Evolutionary conservation across 192 early-diverging fungal genomes (phyloP), one percentile per base, ranked within the genome.

Genomic region (Paraglomus brasilianum): DNA sequence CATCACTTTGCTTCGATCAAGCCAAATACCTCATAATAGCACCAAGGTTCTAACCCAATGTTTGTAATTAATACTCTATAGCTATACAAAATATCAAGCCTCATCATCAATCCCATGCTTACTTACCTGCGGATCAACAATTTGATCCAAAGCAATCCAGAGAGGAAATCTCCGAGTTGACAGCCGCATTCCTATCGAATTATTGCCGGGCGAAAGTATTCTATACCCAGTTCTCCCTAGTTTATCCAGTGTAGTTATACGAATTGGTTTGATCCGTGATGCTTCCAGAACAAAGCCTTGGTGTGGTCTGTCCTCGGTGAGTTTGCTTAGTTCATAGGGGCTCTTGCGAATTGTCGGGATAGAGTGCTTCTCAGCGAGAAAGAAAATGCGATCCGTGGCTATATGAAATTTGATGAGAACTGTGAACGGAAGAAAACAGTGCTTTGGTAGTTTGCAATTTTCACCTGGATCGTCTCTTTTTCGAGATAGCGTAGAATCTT

Each of bases 41-140:
- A 8, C 91, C 91, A 5, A 92, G 46, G 68, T 92, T 92, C 74
- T 89, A 57, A 30, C 30, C 30, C 30, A 30, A 30, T 30, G 3
- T 30, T n/a, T 30, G 30, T 30, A 30, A 30, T 30, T 30, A 30
- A 30, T 45, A 47, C 15, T 1, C 14, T 61, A 10, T n/a, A 52
- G 5, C 44, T 36, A 22, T 38, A 53, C 21, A 36, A 49, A 8
- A 62, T 21, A 5, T 15, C 19, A 38, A 38, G 22, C 6, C 6
- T 21, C 38, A 24, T 11, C 8, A 24, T 39, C 53, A 58, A 0
- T 41, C 5, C n/a, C 7, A 44, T 9, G 17, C 40, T 38, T 19
- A 8, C 40, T 56, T 73, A 80, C 78, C 42, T 80, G 81, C 8
- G 83, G 83, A 73, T 85, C 83, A 21, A 81, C 80, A 0, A 85